phyloP scores from a whole-genome alignment of 371 early-diverging fungal species.

The Circinella umbellata region DNA sequence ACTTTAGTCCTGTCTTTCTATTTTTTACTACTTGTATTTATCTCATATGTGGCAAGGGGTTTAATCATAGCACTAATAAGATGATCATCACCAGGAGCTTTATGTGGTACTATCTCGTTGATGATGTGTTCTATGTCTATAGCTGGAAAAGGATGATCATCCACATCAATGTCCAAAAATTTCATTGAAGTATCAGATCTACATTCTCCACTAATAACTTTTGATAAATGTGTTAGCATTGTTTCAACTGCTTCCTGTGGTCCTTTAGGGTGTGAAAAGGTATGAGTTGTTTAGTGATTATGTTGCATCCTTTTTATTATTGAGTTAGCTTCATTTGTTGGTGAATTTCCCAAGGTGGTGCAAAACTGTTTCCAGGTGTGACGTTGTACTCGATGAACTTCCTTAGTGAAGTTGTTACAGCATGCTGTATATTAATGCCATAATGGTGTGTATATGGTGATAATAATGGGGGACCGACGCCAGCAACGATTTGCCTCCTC shows the following conservation, averaged over 20 bases:
- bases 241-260: slow-evolving; percentile 14
- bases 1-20: no score
- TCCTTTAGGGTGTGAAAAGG: slow-evolving; percentile 18
- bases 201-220: slow-evolving; percentile 8
- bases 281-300: neutral
- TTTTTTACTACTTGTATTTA: no score
- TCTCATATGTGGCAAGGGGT: slow-evolving; percentile 14
- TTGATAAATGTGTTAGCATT: slow-evolving; percentile 15
- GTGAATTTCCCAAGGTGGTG: slow-evolving; percentile 4
- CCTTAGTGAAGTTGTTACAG: neutral
- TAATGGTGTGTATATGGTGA: neutral
- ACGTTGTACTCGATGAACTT: neutral
- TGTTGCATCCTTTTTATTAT: slow-evolving; percentile 8
- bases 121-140: neutral
- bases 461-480: neutral
- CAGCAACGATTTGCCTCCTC: slow-evolving; percentile 14
- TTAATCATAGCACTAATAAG: slow-evolving; percentile 32
- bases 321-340: neutral
- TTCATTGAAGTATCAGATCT: neutral
- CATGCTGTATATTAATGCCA: neutral
- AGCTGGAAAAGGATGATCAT: neutral
- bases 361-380: slow-evolving; percentile 17
- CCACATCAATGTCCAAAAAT: no score
- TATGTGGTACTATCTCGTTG: slow-evolving; percentile 1
- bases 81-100: slow-evolving; percentile 33